Evolutionary conservation across 1,284 basidiomycete genomes (phyloP), one percentile per base, ranked within the genome.

Genomic region (Xanthoconium separans): DNA sequence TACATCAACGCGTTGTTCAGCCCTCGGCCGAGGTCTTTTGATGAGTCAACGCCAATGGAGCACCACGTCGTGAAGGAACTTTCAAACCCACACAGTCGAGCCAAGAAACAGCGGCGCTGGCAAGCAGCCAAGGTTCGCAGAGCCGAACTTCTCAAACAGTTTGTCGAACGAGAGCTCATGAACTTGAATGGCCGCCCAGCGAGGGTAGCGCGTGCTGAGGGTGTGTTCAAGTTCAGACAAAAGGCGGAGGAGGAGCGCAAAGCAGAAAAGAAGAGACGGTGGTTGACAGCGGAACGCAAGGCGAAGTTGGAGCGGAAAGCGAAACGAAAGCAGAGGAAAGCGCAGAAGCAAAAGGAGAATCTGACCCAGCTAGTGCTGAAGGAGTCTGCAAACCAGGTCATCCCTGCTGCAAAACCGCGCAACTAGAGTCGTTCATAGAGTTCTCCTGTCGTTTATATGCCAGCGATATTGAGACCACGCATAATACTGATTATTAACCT

Each of bases 51-150:
- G 9, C 84, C 87, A 11, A 77, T 89, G 55, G 89, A 92, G 65
- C 65, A 79, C 16, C 81, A 83, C 64, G 69, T 92, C 51, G 66
- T 74, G 31, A 78, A 79, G 58, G 89, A 92, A 63, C 80, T 92
- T 40, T 78, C 87, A 24, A 91, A 91, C 68, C 89, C 88, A 31
- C 86, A 91, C 65, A 84, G 86, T 13, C 84, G 88, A 22, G 85
- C 87, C 10, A 91, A 89, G 76, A 90, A 88, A 67, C 84, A 88
- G 61, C 75, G 76, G 44, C 82, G 90, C 58, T 91, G 87, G 85
- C 80, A 88, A 65, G 75, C 75, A 7, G 77, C 75, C 59, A 76
- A 78, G 59, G 63, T 66, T 18, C 73, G 76, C 59, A 79, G 77
- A 64, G 74, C 77, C 43, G 68, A 71, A 16, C 72, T 85, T 51